A percentile compares a stretch with the other conserved stretches of the same genome.
Conservation (phyloP, 768 basidiomycete species). For the Gloeopeniophorella convolvens region DNA sequence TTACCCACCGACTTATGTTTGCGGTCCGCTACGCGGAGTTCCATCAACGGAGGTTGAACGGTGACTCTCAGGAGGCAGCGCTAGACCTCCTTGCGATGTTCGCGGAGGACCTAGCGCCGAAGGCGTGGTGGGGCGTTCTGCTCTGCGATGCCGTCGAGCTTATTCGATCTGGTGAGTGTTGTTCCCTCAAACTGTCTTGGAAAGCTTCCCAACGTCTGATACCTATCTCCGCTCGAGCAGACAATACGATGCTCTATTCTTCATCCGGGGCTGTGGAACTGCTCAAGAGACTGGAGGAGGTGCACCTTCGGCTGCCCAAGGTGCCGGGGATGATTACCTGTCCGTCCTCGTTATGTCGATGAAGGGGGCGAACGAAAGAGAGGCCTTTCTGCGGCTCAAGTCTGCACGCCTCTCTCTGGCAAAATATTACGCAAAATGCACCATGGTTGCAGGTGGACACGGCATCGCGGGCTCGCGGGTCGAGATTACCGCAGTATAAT, state of each 20-base stretch:
- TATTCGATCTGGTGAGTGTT: constrained; percentile 49
- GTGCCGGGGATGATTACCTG: constrained; percentile 71
- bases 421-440: constrained; percentile 74
- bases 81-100: constrained; percentile 71
- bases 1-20: constrained; percentile 67
- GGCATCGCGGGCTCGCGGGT: constrained; percentile 10
- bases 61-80: constrained; percentile 64
- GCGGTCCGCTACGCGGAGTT: constrained; percentile 80
- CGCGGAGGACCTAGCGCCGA: constrained; percentile 73
- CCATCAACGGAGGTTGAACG: constrained; percentile 56
- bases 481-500: constrained; percentile 12
- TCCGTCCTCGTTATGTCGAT: constrained; percentile 46
- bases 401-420: constrained; percentile 79
- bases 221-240: constrained; percentile 32
- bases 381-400: constrained; percentile 64
- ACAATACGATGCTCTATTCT: constrained; percentile 58
- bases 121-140: constrained; percentile 83
- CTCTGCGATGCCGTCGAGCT: constrained; percentile 75
- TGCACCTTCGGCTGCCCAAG: constrained; percentile 66
- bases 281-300: constrained; percentile 76
- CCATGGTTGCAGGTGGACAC: constrained; percentile 43
- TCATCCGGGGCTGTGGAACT: constrained; percentile 63
- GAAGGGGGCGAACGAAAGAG: constrained; percentile 43
- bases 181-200: not conserved
- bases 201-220: too few relatives aligned